Percentiles rank a stretch among this genome's conserved stretches.
These are phyloP conservation scores for Blastobotrys peoriensis DNA, from an alignment of 805 yeast genomes.

Conservation along the genomic window DNA sequence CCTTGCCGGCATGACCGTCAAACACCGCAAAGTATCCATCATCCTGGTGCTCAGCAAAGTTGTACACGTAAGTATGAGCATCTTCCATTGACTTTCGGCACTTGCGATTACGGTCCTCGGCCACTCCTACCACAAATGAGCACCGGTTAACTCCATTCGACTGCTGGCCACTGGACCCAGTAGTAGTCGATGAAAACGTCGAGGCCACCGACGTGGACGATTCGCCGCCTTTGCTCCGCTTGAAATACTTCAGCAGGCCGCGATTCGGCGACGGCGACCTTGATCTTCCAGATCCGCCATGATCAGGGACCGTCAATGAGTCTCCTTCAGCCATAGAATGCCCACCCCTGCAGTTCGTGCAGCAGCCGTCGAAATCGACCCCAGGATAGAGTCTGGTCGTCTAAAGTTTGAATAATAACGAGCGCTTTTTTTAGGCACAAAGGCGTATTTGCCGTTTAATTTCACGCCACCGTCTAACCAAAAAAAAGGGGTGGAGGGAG, in stretches of 20 bases:
- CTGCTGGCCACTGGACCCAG: not conserved
- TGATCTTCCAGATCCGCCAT: not conserved
- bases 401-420: no score
- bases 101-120: not conserved
- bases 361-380: no score
- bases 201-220: not conserved
- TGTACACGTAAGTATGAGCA: constrained; percentile 83
- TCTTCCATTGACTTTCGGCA: constrained; percentile 73
- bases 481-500: no score
- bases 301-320: not conserved
- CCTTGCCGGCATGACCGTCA: constrained; percentile 96
- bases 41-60: constrained; percentile 70
- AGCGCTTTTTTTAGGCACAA: no score
- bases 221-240: not conserved
- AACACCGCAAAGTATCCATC: constrained; percentile 94
- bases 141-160: not conserved
- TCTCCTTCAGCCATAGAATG: not conserved
- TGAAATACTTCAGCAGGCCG: not conserved
- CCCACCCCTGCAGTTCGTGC: no score
- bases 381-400: no score
- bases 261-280: not conserved
- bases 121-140: not conserved
- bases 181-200: not conserved
- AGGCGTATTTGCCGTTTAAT: no score
- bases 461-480: no score